Evolutionary conservation across 2,329 filamentous ascomycete genomes (phyloP).

Genomic region (Fusarium papillatum): DNA sequence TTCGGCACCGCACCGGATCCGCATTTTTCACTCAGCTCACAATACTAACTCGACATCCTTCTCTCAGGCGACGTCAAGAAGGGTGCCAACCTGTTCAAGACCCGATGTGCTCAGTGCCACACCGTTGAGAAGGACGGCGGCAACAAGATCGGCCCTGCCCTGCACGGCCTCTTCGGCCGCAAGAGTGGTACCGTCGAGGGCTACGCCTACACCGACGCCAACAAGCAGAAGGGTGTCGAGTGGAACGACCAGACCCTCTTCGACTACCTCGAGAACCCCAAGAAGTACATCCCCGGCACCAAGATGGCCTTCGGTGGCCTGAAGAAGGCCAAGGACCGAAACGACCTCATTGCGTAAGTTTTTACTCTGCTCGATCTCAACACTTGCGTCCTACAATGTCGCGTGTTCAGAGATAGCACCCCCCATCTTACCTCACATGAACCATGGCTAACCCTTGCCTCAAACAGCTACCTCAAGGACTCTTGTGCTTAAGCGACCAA

Average conservation of each 20-base stretch:
- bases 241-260: constrained; percentile 94
- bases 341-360: constrained; percentile 96
- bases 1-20: neutral
- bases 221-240: constrained; percentile 94
- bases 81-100: constrained; percentile 99
- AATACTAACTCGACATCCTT: constrained; percentile 45
- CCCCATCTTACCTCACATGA: neutral
- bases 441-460: constrained; percentile 41
- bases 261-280: constrained; percentile 99
- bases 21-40: neutral
- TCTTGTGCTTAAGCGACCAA: constrained; percentile 73
- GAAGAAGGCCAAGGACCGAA: constrained; percentile 99
- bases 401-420: too few species aligned
- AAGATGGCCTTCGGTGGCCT: constrained; percentile 99
- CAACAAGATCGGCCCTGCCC: constrained; percentile 98
- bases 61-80: constrained; percentile 94
- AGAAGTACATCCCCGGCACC: constrained; percentile 99
- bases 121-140: constrained; percentile 89
- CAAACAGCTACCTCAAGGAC: constrained; percentile 74
- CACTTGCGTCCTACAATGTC: neutral
- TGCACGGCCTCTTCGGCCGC: constrained; percentile 98
- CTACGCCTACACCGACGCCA: constrained; percentile 98
- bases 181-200: constrained; percentile 93
- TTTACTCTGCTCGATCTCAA: neutral
- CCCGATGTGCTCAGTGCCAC: constrained; percentile 98